These are phyloP conservation scores for Blastocrithidia nonstop DNA, from an alignment of 208 protist species.

Conservation along the genomic window DNA sequence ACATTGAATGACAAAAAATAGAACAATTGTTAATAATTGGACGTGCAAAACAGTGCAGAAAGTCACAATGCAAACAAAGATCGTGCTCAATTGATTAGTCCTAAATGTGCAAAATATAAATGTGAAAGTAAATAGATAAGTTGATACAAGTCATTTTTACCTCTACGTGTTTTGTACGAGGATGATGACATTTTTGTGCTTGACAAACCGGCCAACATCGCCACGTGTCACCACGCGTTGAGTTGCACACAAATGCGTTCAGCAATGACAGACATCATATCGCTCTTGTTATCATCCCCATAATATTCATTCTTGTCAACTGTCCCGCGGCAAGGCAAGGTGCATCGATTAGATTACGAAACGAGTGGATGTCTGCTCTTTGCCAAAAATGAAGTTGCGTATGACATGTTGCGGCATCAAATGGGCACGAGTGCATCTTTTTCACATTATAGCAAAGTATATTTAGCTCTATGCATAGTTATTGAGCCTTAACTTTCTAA, in stretches of 20 bases:
- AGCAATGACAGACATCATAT: constrained; percentile 25
- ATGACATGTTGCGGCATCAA: constrained; percentile 54
- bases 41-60: too few relatives aligned
- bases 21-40: too few relatives aligned
- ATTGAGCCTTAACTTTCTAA: constrained; percentile 34
- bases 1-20: too few relatives aligned
- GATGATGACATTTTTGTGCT: constrained; percentile 58
- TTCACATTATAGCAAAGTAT: constrained; percentile 38
- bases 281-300: constrained; percentile 11
- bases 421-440: constrained; percentile 60
- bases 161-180: constrained; percentile 37
- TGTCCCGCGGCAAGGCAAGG: constrained; percentile 54
- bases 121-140: too few relatives aligned
- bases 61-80: too few relatives aligned
- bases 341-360: constrained; percentile 65
- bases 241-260: constrained; percentile 26
- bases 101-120: too few relatives aligned
- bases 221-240: constrained; percentile 59
- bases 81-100: too few relatives aligned
- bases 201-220: constrained; percentile 54
- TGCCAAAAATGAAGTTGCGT: constrained; percentile 37
- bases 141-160: too few relatives aligned
- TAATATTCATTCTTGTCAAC: not conserved
- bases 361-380: constrained; percentile 63
- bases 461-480: constrained; percentile 56